These are phyloP conservation scores for Pythium phragmitis DNA, from an alignment of 352 stramenopile genomes.

Conservation along the genomic window DNA sequence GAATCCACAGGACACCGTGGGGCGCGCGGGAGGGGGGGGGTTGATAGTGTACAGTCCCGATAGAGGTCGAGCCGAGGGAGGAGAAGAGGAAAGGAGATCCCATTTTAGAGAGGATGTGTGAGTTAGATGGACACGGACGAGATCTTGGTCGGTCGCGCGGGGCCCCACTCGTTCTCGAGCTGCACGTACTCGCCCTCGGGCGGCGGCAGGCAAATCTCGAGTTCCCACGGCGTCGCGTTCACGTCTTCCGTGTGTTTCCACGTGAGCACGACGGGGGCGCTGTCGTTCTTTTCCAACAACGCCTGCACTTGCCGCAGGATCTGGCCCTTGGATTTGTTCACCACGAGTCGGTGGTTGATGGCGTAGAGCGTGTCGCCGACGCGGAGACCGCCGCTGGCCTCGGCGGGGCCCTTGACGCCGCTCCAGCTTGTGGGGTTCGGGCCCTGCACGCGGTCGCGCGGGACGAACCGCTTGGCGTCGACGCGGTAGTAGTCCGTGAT, in stretches of 20 bases:
- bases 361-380: conserved; percentile 81
- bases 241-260: conserved; percentile 85
- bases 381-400: conserved; percentile 72
- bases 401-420: conserved; percentile 66
- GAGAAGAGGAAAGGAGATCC: not conserved
- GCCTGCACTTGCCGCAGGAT: conserved; percentile 80
- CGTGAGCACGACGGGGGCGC: conserved; percentile 65
- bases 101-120: conserved; percentile 20
- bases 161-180: conserved; percentile 85
- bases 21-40: too few species aligned
- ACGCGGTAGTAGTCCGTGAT: conserved; percentile 79
- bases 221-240: conserved; percentile 71
- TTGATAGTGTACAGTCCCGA: not conserved
- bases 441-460: conserved; percentile 67
- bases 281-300: conserved; percentile 72
- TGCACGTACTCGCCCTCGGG: conserved; percentile 80
- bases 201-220: conserved; percentile 71
- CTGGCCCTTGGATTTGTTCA: conserved; percentile 86
- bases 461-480: conserved; percentile 75
- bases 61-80: too few species aligned
- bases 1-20: too few species aligned
- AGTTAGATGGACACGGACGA: conserved; percentile 82
- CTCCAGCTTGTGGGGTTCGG: conserved; percentile 61
- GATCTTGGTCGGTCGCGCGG: conserved; percentile 77
- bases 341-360: conserved; percentile 84